Base-by-base conservation (phyloP, 306 rosid genomes). In the Medicago arabica region DNA sequence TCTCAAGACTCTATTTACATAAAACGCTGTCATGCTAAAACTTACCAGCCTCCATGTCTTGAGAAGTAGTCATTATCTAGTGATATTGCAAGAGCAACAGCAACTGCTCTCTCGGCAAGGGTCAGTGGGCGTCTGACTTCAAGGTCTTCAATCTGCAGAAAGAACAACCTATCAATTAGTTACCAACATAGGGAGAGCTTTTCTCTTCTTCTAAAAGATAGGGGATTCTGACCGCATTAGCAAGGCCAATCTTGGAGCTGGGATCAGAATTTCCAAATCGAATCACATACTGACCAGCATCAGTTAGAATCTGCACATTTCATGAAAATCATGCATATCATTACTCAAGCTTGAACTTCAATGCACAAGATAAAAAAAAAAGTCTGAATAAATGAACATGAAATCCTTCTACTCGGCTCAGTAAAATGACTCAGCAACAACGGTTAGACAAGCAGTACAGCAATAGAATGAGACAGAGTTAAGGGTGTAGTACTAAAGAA, bases 1-100 rank as follows among this genome's bases (percentile, higher is more conserved):
- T 11, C 41, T 64, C 38, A 43, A 47, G 38, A 81, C 63, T 57
- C n/a, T 69, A 67, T 67, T 53, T 31, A 67, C 62, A 60, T 38
- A 47, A 36, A 65, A 67, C 25, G 38, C 36, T 54, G 61, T 61
- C 62, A 64, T n/a, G 71, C 68, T 58, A 59, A 83, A 61, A 54
- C 93, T 95, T 84, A 95, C 98, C 91, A 92, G 89, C 97, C 93
- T 57, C 97, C 97, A 38, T 90, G 96, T 80, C 97, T 86, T 64
- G 98, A 92, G 83, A 95, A 95, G 84, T 92, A 95, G 83, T 95
- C 98, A 69, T 95, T 95, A 77, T 95, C 98, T 81, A 95, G 83
- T n/a, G 98, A 95, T 84, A 95, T 86, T 43, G 98, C 97, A 86
- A 95, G 96, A 68, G 98, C 98, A 74, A 95, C 78, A n/a, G 96